Evolutionary conservation across 139 green algal species (phyloP), one percentile per base, ranked within the genome.

Genomic region (Picochlorum sp.): DNA sequence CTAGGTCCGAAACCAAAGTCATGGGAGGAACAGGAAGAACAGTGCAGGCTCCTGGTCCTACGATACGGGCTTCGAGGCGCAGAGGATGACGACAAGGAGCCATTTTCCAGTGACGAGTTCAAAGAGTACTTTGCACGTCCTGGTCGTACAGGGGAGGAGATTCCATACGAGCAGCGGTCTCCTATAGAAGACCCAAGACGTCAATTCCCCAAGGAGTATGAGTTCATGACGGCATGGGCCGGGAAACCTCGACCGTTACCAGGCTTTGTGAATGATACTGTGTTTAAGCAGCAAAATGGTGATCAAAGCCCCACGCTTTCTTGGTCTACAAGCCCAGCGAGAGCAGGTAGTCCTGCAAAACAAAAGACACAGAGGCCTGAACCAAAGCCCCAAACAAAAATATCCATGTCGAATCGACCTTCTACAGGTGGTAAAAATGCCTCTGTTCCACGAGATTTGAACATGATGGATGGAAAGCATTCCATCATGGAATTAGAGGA

Each of bases 401-500:
- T 41, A 41, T 41, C 34, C 0, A 41, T 41, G 34, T 41, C 34
- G 8, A 41, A 41, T 41, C 34, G 34, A 41, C 34, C 34, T 4
- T 41, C 34, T 41, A 21, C 16, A 21, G 47, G n/a, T 20, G n/a
- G 47, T 54, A 54, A 54, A 20, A 26, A 7, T 54, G 47, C 47
- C 3, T 21, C 47, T 54, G 47, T 21, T 21, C 16, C 47, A 20
- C 47, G 47, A 21, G 47, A 54, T 20, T 20, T 21, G n/a, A 26
- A 26, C 47, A 10, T 5, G 7, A 54, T 26, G 47, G 47, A 54
- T 54, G 47, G 18, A 26, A 20, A 54, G n/a, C 11, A 54, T 54
- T 20, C n/a, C 47, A 20, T 15, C 2, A 54, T 54, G 47, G 47
- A 54, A 54, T 54, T 62, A 45, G 56, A 62, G 18, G 56, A 62